Conservation (phyloP, 2,329 filamentous ascomycete genomes). For the Ascochyta viciae-villosae region DNA sequence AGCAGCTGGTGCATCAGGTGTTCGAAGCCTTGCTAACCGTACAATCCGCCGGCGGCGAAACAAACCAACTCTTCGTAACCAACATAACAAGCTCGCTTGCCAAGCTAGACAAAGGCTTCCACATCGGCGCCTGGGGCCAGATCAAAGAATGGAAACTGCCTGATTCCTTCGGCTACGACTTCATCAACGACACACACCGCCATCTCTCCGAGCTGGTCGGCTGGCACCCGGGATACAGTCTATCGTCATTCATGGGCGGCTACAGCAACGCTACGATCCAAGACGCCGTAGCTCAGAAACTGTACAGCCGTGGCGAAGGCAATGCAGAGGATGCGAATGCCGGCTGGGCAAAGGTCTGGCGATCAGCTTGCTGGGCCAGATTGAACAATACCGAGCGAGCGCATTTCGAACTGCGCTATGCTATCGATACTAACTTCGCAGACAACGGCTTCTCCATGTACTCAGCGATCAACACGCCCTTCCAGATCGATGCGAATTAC, state of each 20-base stretch:
- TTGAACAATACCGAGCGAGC: conserved; percentile 61
- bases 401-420: conserved; percentile 57
- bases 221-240: conserved; percentile 62
- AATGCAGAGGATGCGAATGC: conserved; percentile 59
- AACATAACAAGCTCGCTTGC: conserved; percentile 53
- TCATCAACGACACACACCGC: conserved; percentile 56
- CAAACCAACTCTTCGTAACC: conserved; percentile 44
- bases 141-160: conserved; percentile 61
- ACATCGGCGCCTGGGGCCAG: conserved; percentile 53
- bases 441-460: conserved; percentile 63
- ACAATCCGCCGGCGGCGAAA: conserved; percentile 5
- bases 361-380: conserved; percentile 63
- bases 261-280: conserved; percentile 56
- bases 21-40: conserved; percentile 41
- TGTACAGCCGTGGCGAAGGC: conserved; percentile 57
- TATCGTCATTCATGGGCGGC: conserved; percentile 52
- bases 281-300: conserved; percentile 54
- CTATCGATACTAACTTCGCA: conserved; percentile 59
- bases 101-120: conserved; percentile 60
- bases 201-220: conserved; percentile 64
- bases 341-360: conserved; percentile 67
- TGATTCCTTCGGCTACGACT: conserved; percentile 49
- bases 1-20: conserved; percentile 58
- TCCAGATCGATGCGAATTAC: conserved; percentile 68
- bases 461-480: conserved; percentile 54